Evolutionary conservation across 306 rosid genomes (phyloP).

Genomic region (Trichosanthes cucumerina): DNA sequence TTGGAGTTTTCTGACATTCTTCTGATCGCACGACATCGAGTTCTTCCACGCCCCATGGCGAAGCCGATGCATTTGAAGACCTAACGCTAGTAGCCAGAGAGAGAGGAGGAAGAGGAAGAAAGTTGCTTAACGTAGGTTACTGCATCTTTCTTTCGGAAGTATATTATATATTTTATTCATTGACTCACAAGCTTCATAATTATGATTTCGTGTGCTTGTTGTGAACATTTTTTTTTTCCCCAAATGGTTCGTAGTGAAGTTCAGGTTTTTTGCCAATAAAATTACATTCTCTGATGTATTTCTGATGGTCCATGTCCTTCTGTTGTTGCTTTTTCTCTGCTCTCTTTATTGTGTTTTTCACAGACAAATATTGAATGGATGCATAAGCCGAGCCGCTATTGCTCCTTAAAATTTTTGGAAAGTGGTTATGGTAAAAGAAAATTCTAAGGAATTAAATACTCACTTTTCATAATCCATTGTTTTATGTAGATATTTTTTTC

Average conservation of each 20-base stretch:
- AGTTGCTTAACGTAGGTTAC: neutral
- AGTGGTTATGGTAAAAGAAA: neutral
- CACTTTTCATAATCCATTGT: neutral
- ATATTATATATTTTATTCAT: neutral
- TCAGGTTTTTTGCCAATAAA: neutral
- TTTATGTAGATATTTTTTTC: too few species aligned
- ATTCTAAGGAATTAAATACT: neutral
- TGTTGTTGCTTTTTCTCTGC: neutral
- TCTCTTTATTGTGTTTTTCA: neutral
- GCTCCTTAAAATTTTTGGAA: too few species aligned
- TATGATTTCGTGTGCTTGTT: neutral
- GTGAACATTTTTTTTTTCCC: neutral
- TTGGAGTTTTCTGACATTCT: slow-evolving; percentile 54
- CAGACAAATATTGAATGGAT: neutral
- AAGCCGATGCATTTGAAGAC: neutral
- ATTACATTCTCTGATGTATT: neutral
- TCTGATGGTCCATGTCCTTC: neutral
- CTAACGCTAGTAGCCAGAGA: neutral
- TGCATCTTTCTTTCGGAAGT: neutral
- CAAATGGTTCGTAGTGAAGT: neutral
- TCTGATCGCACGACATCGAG: neutral
- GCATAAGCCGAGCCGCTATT: too few species aligned
- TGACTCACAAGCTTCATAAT: neutral
- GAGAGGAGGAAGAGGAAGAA: neutral
- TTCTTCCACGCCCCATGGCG: neutral